Conservation (phyloP, 352 stramenopile genomes). For the Globisporangium cylindrosporum region DNA sequence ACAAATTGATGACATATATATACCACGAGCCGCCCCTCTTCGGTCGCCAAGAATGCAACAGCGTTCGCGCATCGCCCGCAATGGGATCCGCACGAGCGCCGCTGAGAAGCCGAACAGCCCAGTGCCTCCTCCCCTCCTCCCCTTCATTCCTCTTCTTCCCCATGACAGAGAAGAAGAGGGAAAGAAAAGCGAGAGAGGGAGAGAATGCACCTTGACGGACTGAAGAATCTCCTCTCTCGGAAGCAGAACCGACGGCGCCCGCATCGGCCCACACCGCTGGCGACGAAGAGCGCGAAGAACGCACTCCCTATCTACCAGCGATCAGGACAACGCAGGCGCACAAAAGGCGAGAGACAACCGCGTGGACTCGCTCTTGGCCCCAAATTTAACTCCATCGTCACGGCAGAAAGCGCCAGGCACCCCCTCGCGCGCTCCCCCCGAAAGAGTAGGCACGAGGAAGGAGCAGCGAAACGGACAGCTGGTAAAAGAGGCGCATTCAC, state of each 20-base stretch:
- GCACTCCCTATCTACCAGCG: not conserved
- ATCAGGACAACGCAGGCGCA: conserved; percentile 23
- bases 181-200: not conserved
- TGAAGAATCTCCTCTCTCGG: conserved; percentile 26
- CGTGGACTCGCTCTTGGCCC: conserved; percentile 46
- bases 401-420: conserved; percentile 21
- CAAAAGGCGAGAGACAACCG: conserved; percentile 23
- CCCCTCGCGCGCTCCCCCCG: conserved; percentile 8
- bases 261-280: not conserved
- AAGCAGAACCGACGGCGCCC: conserved; percentile 11
- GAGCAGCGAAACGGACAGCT: conserved; percentile 40
- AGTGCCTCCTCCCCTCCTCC: not conserved
- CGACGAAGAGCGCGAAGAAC: not conserved
- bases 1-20: conserved; percentile 14
- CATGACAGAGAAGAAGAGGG: not conserved
- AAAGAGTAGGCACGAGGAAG: conserved; percentile 14
- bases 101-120: conserved; percentile 29
- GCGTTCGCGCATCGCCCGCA: conserved; percentile 30
- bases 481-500: conserved; percentile 52
- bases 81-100: conserved; percentile 38
- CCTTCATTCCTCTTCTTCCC: not conserved
- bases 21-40: conserved; percentile 37
- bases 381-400: conserved; percentile 77
- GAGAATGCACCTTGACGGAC: not conserved
- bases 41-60: conserved; percentile 41